phyloP scores from a whole-genome alignment of 1,284 basidiomycete genomes.

The Bondarzewia mesenterica region DNA sequence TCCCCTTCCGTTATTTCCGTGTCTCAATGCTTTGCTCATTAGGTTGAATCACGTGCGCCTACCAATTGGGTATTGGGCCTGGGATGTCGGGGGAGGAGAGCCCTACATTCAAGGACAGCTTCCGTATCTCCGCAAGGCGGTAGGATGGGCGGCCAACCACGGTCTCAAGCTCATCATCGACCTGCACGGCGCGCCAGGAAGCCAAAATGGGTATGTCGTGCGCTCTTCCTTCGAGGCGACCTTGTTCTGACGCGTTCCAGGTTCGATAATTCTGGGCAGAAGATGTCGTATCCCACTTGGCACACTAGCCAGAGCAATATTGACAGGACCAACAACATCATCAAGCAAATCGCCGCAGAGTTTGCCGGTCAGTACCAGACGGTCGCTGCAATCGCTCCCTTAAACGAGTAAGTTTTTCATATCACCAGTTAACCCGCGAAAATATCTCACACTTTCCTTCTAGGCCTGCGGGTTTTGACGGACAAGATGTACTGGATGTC shows the following conservation, averaged over 20 bases:
- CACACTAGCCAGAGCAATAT: constrained; percentile 60
- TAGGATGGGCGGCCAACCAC: constrained; percentile 71
- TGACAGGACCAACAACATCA: constrained; percentile 60
- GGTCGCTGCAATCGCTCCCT: constrained; percentile 66
- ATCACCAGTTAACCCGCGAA: background rate
- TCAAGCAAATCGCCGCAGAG: constrained; percentile 55
- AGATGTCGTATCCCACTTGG: constrained; percentile 59
- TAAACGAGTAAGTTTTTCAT: constrained; percentile 58
- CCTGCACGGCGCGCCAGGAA: constrained; percentile 79
- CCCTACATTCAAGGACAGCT: constrained; percentile 78
- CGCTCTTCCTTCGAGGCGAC: background rate
- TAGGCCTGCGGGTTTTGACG: constrained; percentile 75
- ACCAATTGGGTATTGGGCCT: constrained; percentile 92
- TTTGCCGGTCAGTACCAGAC: constrained; percentile 48
- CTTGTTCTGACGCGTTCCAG: constrained; percentile 25
- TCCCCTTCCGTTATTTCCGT: constrained; percentile 1
- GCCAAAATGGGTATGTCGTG: constrained; percentile 61
- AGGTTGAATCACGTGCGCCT: constrained; percentile 82
- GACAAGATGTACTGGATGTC: constrained; percentile 43
- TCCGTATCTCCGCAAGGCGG: constrained; percentile 64
- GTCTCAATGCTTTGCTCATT: constrained; percentile 4
- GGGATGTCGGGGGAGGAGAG: constrained; percentile 72
- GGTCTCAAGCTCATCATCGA: constrained; percentile 80
- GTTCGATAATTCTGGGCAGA: constrained; percentile 85
- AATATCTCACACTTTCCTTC: constrained; percentile 3